These are phyloP conservation scores for Cordyceps cateniannulata DNA, from an alignment of 2,329 filamentous ascomycete genomes.

Conservation along the genomic window DNA sequence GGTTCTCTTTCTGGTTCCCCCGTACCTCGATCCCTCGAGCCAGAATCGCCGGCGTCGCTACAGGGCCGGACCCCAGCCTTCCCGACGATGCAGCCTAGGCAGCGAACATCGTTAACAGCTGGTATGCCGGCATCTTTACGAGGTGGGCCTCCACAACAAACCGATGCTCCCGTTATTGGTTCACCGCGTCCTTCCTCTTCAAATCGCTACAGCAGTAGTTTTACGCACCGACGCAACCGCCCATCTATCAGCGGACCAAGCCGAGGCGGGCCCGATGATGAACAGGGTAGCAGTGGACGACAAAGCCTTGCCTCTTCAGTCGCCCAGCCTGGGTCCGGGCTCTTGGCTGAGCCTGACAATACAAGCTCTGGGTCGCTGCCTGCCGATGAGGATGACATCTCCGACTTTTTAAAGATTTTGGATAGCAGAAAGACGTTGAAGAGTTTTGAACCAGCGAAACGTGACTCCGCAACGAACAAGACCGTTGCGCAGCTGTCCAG, in stretches of 20 bases:
- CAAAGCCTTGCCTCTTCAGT: slow-evolving; percentile 66
- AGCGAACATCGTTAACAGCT: slow-evolving; percentile 65
- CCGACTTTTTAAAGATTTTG: slow-evolving; percentile 83
- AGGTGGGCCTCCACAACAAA: slow-evolving; percentile 55
- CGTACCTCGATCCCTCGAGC: slow-evolving; percentile 40
- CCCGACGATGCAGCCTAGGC: slow-evolving; percentile 50
- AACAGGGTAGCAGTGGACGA: slow-evolving; percentile 73
- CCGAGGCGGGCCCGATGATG: slow-evolving; percentile 55
- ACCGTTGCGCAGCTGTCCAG: slow-evolving; percentile 75
- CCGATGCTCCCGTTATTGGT: slow-evolving; percentile 60
- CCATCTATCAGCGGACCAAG: slow-evolving; percentile 70
- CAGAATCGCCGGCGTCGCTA: slow-evolving; percentile 49
- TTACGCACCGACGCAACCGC: slow-evolving; percentile 74
- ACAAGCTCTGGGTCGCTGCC: slow-evolving; percentile 61
- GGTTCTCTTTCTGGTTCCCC: slow-evolving; percentile 91
- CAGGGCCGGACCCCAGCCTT: slow-evolving; percentile 41
- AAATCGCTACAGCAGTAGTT: slow-evolving; percentile 90
- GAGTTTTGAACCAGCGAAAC: slow-evolving; percentile 65
- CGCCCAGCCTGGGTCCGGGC: slow-evolving; percentile 68
- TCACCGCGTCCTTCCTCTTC: slow-evolving; percentile 74
- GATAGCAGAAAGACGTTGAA: slow-evolving; percentile 82
- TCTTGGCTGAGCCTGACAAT: slow-evolving; percentile 64
- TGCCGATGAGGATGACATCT: slow-evolving; percentile 86
- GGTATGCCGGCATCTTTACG: slow-evolving; percentile 69
- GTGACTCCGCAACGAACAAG: slow-evolving; percentile 64